Evolutionary conservation across 139 green algal genomes (phyloP).

Genomic region (Chlorella sorokiniana): DNA sequence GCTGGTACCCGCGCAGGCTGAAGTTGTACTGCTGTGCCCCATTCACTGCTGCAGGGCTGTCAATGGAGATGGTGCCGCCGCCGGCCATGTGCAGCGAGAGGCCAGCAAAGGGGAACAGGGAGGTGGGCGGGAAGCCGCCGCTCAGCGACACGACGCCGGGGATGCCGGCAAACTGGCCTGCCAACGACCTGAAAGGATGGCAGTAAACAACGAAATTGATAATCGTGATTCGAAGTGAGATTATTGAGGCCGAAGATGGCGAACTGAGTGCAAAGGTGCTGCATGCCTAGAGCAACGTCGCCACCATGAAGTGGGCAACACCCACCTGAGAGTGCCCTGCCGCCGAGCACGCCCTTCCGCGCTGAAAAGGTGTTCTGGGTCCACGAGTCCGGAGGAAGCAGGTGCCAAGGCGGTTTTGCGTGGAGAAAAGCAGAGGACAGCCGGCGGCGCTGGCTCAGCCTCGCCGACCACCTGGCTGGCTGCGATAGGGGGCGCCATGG

Average conservation of each 20-base stretch:
- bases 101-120: constrained; percentile 24
- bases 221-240: no score
- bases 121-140: constrained; percentile 29
- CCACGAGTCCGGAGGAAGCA: background rate
- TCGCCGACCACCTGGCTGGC: background rate
- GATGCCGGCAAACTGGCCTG: constrained; percentile 14
- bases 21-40: constrained; percentile 59
- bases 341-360: constrained; percentile 1
- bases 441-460: background rate
- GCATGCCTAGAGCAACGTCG: background rate
- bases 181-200: constrained; percentile 19
- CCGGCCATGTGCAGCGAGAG: constrained; percentile 2
- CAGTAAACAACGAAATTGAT: no score
- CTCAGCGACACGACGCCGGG: constrained; percentile 21
- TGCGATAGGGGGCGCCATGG: background rate
- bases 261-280: background rate
- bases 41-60: constrained; percentile 1
- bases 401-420: background rate
- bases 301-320: no score
- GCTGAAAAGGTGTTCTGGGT: background rate
- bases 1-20: constrained; percentile 31
- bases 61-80: constrained; percentile 4
- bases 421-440: background rate
- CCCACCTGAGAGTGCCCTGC: constrained; percentile 33
- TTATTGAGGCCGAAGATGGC: background rate